Conservation (phyloP, 805 yeast genomes). For the Saccharomycopsis malanga region DNA sequence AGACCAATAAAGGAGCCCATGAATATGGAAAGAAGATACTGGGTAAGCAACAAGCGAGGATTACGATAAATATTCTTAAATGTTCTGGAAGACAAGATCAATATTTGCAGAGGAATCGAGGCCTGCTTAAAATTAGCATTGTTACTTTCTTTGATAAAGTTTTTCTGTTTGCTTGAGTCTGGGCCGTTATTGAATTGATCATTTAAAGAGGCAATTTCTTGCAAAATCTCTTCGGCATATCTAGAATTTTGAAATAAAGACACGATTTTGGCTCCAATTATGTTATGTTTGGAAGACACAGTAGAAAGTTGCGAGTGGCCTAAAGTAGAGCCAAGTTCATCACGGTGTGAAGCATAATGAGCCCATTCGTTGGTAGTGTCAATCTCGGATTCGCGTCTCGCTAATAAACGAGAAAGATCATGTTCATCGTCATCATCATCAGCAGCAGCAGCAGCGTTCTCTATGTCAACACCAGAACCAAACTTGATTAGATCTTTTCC, state of each 20-base stretch:
- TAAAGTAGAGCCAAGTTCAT: slow-evolving; percentile 34
- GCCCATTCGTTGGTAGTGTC: slow-evolving; percentile 80
- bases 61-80: slow-evolving; percentile 90
- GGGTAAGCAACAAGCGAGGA: slow-evolving; percentile 81
- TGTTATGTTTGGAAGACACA: background rate
- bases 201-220: slow-evolving; percentile 13
- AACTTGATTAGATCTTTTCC: slow-evolving; percentile 4
- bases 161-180: slow-evolving; percentile 25
- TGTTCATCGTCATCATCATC: slow-evolving; percentile 29
- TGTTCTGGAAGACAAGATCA: slow-evolving; percentile 75
- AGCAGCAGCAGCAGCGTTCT: slow-evolving; percentile 26
- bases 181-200: slow-evolving; percentile 3
- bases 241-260: slow-evolving; percentile 13
- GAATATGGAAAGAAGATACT: slow-evolving; percentile 67
- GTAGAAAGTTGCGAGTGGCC: background rate
- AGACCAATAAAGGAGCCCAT: slow-evolving; percentile 83
- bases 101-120: slow-evolving; percentile 53
- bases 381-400: slow-evolving; percentile 28
- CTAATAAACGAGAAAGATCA: slow-evolving; percentile 24
- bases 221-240: slow-evolving; percentile 20
- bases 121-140: slow-evolving; percentile 37
- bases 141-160: slow-evolving; percentile 15
- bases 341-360: slow-evolving; percentile 75
- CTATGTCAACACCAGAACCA: slow-evolving; percentile 26
- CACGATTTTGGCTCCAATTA: slow-evolving; percentile 3